Base-by-base conservation (phyloP, 2,329 filamentous ascomycete species). In the Ciborinia camelliae region DNA sequence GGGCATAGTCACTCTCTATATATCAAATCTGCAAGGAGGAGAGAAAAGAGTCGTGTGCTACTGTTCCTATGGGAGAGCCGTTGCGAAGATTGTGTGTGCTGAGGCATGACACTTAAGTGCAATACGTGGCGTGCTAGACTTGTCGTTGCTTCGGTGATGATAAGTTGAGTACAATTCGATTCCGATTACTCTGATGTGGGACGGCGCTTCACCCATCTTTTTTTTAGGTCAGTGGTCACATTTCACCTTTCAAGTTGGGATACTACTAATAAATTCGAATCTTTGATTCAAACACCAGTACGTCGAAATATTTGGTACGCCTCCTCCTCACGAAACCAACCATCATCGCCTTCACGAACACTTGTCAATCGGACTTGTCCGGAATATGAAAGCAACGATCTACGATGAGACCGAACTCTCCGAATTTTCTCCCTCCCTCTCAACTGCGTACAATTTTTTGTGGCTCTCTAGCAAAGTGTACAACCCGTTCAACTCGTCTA, bases 71-170 rank as follows among this genome's bases (percentile, higher is more conserved):
- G 91, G 91, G 90, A 90, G 84, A 91, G 91, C 87, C 88, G 84
- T 90, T 92, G 90, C 90, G 90, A 90, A 94, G 91, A 93, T 94
- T 87, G 90, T 93, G 85, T 84, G 85, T 81, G 77, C 76, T 47
- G 61, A 63, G 62, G 71, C 71, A 81, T 78, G 87, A 88, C 87
- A 92, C 90, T 92, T 91, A 83, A 95, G 91, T 94, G 89, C 91
- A 91, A 95, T 95, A 92, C 90, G 90, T 90, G 85, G 91, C 91
- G 86, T 93, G 82, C 82, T 79, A 73, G 66, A 72, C 63, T 69
- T 61, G 54, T 65, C 54, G 58, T 69, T 66, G 68, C 68, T 68
- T 69, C 61, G 62, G 68, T 71, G 68, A 63, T 64, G 65, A 37
- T 53, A 63, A 67, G 68, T 68, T 60, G 54, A 58, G 72, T 75